These are phyloP conservation scores for Colletotrichum gigasporum DNA, from an alignment of 2,329 filamentous ascomycete species.

Conservation along the genomic window DNA sequence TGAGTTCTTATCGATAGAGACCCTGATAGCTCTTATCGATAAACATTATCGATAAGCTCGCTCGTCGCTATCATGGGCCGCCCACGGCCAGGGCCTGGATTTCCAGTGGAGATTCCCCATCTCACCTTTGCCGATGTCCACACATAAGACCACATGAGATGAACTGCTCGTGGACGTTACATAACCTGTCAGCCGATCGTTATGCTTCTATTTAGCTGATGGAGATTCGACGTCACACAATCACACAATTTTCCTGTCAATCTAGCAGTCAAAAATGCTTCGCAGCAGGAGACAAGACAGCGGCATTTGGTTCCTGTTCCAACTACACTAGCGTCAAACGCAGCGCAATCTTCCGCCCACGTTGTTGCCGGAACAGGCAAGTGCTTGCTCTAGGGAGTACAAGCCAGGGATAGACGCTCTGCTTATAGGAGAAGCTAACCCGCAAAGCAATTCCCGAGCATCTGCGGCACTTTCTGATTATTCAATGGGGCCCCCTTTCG, in stretches of 20 bases:
- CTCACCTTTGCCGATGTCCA: neutral
- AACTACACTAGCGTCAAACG: slow-evolving; percentile 24
- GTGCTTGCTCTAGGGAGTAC: neutral
- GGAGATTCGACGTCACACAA: neutral
- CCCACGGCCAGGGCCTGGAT: neutral
- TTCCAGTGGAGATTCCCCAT: neutral
- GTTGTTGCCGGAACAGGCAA: slow-evolving; percentile 7
- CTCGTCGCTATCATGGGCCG: neutral
- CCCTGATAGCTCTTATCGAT: neutral
- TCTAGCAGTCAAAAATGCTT: no score
- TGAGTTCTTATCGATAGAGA: neutral
- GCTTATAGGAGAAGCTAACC: neutral
- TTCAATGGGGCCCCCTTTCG: neutral
- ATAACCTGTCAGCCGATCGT: neutral
- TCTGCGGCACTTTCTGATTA: slow-evolving; percentile 5
- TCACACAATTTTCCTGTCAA: neutral
- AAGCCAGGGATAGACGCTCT: neutral
- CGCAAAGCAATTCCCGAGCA: neutral
- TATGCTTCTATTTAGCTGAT: neutral
- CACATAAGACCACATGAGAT: slow-evolving; percentile 2
- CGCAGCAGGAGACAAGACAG: neutral
- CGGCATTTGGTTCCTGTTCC: neutral
- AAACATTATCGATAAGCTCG: neutral
- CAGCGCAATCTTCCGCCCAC: slow-evolving; percentile 4
- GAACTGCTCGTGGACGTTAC: slow-evolving; percentile 1